Conservation (phyloP, 192 early-diverging fungal species). For the Phlyctochytrium bullatum region DNA sequence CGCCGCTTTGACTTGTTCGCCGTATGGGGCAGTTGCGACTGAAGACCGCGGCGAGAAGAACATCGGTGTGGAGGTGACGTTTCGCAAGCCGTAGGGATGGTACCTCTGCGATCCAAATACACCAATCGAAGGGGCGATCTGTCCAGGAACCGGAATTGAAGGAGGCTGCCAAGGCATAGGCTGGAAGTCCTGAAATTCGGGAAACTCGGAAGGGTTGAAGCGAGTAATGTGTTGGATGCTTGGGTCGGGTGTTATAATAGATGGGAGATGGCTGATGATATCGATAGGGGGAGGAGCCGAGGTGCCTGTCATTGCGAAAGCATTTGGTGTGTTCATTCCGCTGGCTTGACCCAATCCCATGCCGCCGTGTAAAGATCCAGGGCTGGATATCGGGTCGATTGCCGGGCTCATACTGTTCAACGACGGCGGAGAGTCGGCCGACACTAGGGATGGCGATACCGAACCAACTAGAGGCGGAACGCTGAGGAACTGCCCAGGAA, state of each 20-base stretch:
- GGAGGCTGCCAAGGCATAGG: not conserved
- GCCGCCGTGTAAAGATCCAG: not conserved
- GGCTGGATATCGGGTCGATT: not conserved
- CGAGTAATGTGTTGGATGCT: too few species aligned
- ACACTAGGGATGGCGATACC: not conserved
- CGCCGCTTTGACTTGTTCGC: not conserved
- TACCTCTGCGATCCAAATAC: not conserved
- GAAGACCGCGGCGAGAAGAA: not conserved
- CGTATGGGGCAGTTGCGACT: too few species aligned
- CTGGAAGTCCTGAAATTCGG: not conserved
- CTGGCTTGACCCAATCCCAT: not conserved
- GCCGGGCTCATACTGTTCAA: not conserved
- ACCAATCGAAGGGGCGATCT: not conserved
- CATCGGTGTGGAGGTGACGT: not conserved
- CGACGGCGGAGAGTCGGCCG: not conserved
- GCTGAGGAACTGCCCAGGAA: not conserved
- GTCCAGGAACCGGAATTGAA: not conserved
- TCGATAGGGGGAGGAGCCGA: not conserved
- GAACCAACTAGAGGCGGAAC: too few species aligned
- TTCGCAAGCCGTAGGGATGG: not conserved
- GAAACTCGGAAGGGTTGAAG: not conserved
- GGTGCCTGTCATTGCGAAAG: not conserved
- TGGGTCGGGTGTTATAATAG: not conserved
- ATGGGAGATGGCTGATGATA: not conserved
- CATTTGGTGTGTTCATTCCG: not conserved